Base-by-base conservation (phyloP, 2,329 filamentous ascomycete species). In the Emmonsia crescens region DNA sequence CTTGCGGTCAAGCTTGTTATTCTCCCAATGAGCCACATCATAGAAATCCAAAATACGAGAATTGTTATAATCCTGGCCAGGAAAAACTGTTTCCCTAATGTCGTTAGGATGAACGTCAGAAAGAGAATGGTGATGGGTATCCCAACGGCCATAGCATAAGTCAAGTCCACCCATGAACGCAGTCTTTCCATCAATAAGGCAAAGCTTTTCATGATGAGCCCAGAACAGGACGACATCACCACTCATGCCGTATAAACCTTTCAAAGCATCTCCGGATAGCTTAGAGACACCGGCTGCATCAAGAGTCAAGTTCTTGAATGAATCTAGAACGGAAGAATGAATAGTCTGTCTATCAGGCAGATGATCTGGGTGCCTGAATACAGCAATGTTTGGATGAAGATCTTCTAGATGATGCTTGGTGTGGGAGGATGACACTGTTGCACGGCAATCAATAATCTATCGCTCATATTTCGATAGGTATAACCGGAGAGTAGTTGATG, bases 1-100 rank as follows among this genome's bases (percentile, higher is more conserved):
- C 2, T 88, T 86, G 76, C 97, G 97, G 74, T 86, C 91, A 19
- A 97, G 79, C 72, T 96, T 91, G 67, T 99, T 97, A 57, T 88
- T 84, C 74, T 94, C 91, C 93, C 93, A 97, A 71, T 96, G 88
- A 36, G 89, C 75, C 1, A 97, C 94, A 38, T 87, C 88, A 68
- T 96, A 83, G 73, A 97, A 99, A 70, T 99, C 94, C 87, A 96
- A 89, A 68, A 97, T 87, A 44, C 93, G 85, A 73, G 96, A 96
- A 75, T 97, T 97, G 75, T 97, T 97, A 79, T 95, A 97, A 70
- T 99, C 94, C 71, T 99, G 94, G 0, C 94, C 94, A 0, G 94
- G 92, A 81, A 91, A 99, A 24, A 96, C 81, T 95, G 76, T 96
- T 31, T 83, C 78, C 62, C 90, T 84, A 29, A 95, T 60, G 31